Conservation (phyloP, 2,329 filamentous ascomycete genomes). For the Ceratocystis harringtonii region DNA sequence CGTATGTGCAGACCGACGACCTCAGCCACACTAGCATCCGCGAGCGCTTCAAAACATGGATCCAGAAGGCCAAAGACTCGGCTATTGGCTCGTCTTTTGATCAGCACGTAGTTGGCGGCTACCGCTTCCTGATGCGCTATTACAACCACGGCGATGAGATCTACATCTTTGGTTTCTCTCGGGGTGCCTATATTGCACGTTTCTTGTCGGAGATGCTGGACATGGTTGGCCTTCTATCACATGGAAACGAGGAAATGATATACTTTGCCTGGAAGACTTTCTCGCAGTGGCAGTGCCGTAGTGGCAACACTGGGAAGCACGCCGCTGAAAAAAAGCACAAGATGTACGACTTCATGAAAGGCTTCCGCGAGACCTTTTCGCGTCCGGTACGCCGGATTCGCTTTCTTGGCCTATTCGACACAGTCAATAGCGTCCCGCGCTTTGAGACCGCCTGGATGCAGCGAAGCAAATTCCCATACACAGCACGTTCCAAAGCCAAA, state of each 20-base stretch:
- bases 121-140: constrained; percentile 63
- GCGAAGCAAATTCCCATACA: constrained; percentile 60
- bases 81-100: constrained; percentile 69
- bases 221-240: constrained; percentile 61
- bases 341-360: constrained; percentile 61
- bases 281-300: constrained; percentile 53
- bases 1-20: constrained; percentile 49
- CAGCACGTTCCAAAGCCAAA: constrained; percentile 39
- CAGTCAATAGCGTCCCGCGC: constrained; percentile 62
- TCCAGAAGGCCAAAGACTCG: constrained; percentile 60
- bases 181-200: constrained; percentile 57
- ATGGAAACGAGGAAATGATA: constrained; percentile 76
- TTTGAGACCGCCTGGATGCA: constrained; percentile 70
- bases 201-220: constrained; percentile 76
- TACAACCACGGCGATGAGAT: constrained; percentile 51
- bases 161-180: constrained; percentile 60
- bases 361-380: constrained; percentile 68
- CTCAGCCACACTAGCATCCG: constrained; percentile 41
- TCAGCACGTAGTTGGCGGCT: constrained; percentile 69
- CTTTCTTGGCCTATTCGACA: constrained; percentile 69
- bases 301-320: constrained; percentile 30
- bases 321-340: constrained; percentile 33
- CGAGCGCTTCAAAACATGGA: constrained; percentile 49
- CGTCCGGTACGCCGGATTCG: constrained; percentile 57
- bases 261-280: constrained; percentile 75